These are phyloP conservation scores for Mycena crocata DNA, from an alignment of 768 basidiomycete genomes.

Conservation along the genomic window DNA sequence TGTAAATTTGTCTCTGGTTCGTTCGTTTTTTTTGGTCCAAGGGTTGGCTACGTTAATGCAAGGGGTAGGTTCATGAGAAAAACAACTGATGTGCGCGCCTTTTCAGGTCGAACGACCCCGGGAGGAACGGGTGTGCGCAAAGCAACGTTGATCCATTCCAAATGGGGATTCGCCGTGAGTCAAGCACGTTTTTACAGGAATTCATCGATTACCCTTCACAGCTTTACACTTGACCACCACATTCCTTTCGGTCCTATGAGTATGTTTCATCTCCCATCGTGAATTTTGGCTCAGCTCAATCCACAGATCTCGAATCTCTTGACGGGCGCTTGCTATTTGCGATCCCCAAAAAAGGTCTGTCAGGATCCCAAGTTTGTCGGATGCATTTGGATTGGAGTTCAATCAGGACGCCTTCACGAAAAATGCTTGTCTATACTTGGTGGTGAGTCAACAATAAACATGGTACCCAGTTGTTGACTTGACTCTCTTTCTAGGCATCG, in stretches of 20 bases:
- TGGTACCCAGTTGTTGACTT: neutral
- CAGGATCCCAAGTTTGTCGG: neutral
- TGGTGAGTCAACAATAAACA: conserved; percentile 56
- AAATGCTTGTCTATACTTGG: conserved; percentile 88
- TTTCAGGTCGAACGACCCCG: no score
- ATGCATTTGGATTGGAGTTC: conserved; percentile 2
- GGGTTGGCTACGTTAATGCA: no score
- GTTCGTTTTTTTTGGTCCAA: no score
- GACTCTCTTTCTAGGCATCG: conserved; percentile 72
- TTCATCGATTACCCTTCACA: neutral
- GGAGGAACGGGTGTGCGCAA: no score
- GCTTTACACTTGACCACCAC: neutral
- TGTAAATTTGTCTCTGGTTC: no score
- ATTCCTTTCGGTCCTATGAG: neutral
- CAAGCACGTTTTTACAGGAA: neutral
- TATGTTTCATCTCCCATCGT: neutral
- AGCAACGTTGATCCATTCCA: no score
- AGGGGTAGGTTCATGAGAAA: no score
- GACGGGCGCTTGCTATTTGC: conserved; percentile 92
- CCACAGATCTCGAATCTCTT: conserved; percentile 75
- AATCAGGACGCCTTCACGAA: conserved; percentile 85
- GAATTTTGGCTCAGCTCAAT: neutral
- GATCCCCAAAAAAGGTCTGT: conserved; percentile 94
- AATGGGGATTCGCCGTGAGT: conserved; percentile 6
- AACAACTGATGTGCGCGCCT: no score